Evolutionary conservation across 1,284 basidiomycete genomes (phyloP).

Genomic region (Flammula alnicola): DNA sequence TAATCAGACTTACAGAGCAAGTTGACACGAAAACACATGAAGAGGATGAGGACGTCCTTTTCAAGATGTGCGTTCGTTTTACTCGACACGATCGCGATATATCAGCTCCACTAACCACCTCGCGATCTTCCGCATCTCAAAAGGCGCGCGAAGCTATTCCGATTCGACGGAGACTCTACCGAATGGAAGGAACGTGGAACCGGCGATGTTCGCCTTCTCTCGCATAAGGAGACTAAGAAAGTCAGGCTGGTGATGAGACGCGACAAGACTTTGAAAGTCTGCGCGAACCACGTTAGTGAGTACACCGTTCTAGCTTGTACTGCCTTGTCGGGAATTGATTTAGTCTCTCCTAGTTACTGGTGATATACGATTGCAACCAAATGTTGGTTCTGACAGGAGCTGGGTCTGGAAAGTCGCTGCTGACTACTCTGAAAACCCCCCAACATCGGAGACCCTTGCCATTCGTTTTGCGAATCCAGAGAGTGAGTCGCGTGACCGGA

Average conservation of each 20-base stretch:
- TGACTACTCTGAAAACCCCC: slow-evolving; percentile 90
- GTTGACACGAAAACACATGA: slow-evolving; percentile 96
- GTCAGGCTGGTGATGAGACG: slow-evolving; percentile 98
- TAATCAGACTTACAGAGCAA: slow-evolving; percentile 95
- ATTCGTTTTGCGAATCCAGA: slow-evolving; percentile 98
- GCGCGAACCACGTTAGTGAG: slow-evolving; percentile 97
- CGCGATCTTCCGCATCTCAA: slow-evolving; percentile 22
- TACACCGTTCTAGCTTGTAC: slow-evolving; percentile 28
- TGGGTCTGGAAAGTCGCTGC: slow-evolving; percentile 99
- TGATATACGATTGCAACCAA: slow-evolving; percentile 96
- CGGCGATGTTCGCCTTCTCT: slow-evolving; percentile 88
- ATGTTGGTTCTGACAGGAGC: slow-evolving; percentile 98
- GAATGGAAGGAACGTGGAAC: slow-evolving; percentile 99
- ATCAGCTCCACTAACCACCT: slow-evolving; percentile 25
- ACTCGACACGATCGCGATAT: slow-evolving; percentile 37
- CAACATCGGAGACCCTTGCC: slow-evolving; percentile 93
- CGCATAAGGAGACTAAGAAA: slow-evolving; percentile 90
- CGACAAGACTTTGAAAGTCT: slow-evolving; percentile 99
- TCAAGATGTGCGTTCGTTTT: slow-evolving; percentile 87
- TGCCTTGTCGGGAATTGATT: slow-evolving; percentile 2
- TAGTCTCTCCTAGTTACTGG: slow-evolving; percentile 63
- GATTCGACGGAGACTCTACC: slow-evolving; percentile 80
- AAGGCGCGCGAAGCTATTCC: slow-evolving; percentile 98
- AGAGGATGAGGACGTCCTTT: slow-evolving; percentile 91
- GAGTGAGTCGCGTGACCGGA: slow-evolving; percentile 65